Evolutionary conservation across 768 basidiomycete genomes (phyloP).

Genomic region (Panellus pusillus): DNA sequence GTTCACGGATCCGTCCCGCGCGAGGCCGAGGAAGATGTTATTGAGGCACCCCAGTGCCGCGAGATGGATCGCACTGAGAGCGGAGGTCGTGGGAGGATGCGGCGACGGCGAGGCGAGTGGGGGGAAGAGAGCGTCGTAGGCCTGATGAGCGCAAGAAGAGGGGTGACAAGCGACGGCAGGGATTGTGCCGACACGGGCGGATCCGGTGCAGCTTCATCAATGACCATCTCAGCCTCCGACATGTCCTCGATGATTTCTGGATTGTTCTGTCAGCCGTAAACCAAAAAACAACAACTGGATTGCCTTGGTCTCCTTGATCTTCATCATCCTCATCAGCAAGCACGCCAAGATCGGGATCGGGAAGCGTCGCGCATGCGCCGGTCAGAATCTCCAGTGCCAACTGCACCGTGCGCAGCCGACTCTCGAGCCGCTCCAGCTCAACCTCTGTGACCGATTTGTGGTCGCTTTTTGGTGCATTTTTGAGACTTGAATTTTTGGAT

Average conservation of each 20-base stretch:
- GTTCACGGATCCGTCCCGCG: conserved; percentile 43
- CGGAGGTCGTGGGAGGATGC: conserved; percentile 89
- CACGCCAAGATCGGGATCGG: conserved; percentile 60
- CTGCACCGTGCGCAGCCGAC: conserved; percentile 68
- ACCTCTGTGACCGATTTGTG: conserved; percentile 68
- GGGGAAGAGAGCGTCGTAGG: conserved; percentile 80
- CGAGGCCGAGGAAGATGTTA: conserved; percentile 80
- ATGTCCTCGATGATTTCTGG: conserved; percentile 32
- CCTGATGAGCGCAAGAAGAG: conserved; percentile 66
- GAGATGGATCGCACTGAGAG: conserved; percentile 78
- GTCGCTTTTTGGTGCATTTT: conserved; percentile 72
- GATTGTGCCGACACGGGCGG: conserved; percentile 34
- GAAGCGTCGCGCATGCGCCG: conserved; percentile 82
- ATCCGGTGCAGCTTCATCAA: conserved; percentile 34
- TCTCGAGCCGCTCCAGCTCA: conserved; percentile 74
- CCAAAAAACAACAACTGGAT: conserved; percentile 1
- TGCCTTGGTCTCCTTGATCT: conserved; percentile 30
- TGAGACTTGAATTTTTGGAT: conserved; percentile 36
- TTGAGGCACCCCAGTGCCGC: conserved; percentile 87
- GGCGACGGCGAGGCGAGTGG: conserved; percentile 65
- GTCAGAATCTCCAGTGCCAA: conserved; percentile 89
- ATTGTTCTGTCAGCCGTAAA: conserved; percentile 9
- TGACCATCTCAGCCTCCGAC: conserved; percentile 40
- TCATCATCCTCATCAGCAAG: conserved; percentile 34
- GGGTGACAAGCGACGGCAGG: conserved; percentile 63